Evolutionary conservation across 495 filamentous ascomycete species (phyloP).

Genomic region (Apodospora peruviana): DNA sequence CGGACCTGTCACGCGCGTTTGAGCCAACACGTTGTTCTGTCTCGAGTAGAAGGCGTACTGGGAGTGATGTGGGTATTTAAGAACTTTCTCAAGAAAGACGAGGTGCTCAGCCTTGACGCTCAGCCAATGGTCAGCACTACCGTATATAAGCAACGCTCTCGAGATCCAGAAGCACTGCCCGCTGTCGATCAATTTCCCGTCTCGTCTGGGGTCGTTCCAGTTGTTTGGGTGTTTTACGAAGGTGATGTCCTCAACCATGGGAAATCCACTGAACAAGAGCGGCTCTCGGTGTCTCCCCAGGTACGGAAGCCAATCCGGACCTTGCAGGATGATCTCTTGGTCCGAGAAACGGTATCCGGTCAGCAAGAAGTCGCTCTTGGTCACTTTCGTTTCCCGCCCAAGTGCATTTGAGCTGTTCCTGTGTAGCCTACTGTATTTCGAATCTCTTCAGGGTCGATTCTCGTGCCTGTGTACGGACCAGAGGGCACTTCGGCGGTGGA

Average conservation of each 20-base stretch:
- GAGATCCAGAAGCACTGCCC: slow-evolving; percentile 18
- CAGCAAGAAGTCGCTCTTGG: background rate
- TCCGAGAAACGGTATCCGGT: background rate
- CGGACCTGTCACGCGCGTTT: background rate
- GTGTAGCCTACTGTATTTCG: background rate
- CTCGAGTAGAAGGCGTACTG: slow-evolving; percentile 14
- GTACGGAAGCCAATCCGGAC: background rate
- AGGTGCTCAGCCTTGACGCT: slow-evolving; percentile 27
- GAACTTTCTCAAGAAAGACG: slow-evolving; percentile 8
- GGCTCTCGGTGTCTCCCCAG: background rate
- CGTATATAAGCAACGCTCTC: slow-evolving; percentile 14
- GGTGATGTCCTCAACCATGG: slow-evolving; percentile 16
- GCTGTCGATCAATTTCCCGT: slow-evolving; percentile 4
- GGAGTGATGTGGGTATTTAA: slow-evolving; percentile 14
- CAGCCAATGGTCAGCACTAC: slow-evolving; percentile 15
- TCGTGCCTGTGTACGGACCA: too few relatives aligned
- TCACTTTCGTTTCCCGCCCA: background rate
- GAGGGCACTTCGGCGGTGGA: too few relatives aligned
- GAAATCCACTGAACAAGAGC: slow-evolving; percentile 2
- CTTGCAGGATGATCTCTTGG: background rate
- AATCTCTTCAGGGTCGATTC: too few relatives aligned
- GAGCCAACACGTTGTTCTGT: slow-evolving; percentile 1
- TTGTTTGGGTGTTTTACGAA: slow-evolving; percentile 18
- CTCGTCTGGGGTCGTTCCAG: background rate
- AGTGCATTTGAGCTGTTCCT: background rate